phyloP scores from a whole-genome alignment of 257 asterid genomes.

The Solanum tacnaense region DNA sequence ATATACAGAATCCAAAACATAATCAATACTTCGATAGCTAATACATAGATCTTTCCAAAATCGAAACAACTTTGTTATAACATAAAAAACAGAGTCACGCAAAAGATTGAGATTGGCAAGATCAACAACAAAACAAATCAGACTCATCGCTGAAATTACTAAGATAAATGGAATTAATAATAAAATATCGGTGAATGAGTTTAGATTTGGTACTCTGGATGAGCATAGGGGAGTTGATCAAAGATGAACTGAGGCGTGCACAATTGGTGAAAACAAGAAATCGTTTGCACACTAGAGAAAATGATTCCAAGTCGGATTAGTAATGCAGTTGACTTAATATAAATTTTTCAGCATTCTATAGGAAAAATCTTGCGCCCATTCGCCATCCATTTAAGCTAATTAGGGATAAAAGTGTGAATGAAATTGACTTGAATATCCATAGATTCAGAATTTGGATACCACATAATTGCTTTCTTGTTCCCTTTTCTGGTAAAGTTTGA shows the following conservation, averaged over 20 bases:
- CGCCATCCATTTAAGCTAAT: background rate
- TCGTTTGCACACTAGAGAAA: conserved; percentile 4
- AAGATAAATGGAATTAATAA: background rate
- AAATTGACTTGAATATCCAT: too few relatives aligned
- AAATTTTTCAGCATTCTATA: conserved; percentile 7
- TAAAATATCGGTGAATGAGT: background rate
- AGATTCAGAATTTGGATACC: too few relatives aligned
- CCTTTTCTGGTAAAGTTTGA: too few relatives aligned
- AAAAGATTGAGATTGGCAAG: too few relatives aligned
- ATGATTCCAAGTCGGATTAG: background rate
- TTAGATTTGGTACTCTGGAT: background rate
- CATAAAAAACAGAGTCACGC: too few relatives aligned
- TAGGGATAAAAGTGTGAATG: too few relatives aligned
- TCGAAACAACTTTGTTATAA: too few relatives aligned
- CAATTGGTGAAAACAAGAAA: conserved; percentile 2
- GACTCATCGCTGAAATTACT: too few relatives aligned
- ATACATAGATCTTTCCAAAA: too few relatives aligned
- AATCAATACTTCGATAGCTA: too few relatives aligned
- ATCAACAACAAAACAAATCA: background rate
- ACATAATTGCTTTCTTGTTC: too few relatives aligned
- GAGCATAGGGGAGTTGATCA: background rate
- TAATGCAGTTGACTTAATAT: background rate
- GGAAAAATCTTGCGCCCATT: background rate
- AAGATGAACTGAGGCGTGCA: background rate
- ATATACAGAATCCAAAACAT: too few relatives aligned